Percentiles rank a stretch among this genome's conserved stretches.
These are phyloP conservation scores for Albugo candida DNA, from an alignment of 352 stramenopile genomes.

Conservation along the genomic window DNA sequence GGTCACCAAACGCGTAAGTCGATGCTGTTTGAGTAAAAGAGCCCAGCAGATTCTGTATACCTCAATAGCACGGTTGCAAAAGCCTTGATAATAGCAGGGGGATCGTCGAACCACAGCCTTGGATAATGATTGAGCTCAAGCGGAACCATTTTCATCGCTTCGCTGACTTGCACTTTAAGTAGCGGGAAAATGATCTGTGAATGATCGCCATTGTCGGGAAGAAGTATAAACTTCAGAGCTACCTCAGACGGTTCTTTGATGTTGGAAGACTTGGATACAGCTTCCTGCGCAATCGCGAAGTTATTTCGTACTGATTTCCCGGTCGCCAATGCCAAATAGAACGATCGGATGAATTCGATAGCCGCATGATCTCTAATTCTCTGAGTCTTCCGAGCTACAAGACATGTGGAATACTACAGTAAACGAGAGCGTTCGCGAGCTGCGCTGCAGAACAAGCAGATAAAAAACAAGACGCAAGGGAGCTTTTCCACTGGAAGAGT, in stretches of 20 bases:
- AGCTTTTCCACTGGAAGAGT: slow-evolving; percentile 30
- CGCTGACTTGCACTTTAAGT: slow-evolving; percentile 21
- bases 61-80: slow-evolving; percentile 56
- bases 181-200: slow-evolving; percentile 68
- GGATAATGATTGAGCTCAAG: slow-evolving; percentile 41
- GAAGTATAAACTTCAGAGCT: slow-evolving; percentile 56
- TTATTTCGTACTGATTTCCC: slow-evolving; percentile 53
- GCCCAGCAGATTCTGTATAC: slow-evolving; percentile 71
- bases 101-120: slow-evolving; percentile 58
- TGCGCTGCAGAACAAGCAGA: slow-evolving; percentile 57
- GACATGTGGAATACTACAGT: slow-evolving; percentile 80
- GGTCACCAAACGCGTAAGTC: slow-evolving; percentile 52
- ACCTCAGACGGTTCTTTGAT: slow-evolving; percentile 47
- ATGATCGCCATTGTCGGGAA: slow-evolving; percentile 56
- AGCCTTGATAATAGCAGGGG: slow-evolving; percentile 61
- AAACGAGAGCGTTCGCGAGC: slow-evolving; percentile 68
- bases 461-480: slow-evolving; percentile 54
- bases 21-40: slow-evolving; percentile 52
- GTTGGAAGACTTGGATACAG: slow-evolving; percentile 55
- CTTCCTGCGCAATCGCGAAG: slow-evolving; percentile 55
- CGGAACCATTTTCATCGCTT: slow-evolving; percentile 21
- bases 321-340: slow-evolving; percentile 56
- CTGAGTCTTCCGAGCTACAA: slow-evolving; percentile 67
- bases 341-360: slow-evolving; percentile 69
- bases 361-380: slow-evolving; percentile 77